Conservation (phyloP, 2,329 filamentous ascomycete species). For the Pyrenochaeta sp. region DNA sequence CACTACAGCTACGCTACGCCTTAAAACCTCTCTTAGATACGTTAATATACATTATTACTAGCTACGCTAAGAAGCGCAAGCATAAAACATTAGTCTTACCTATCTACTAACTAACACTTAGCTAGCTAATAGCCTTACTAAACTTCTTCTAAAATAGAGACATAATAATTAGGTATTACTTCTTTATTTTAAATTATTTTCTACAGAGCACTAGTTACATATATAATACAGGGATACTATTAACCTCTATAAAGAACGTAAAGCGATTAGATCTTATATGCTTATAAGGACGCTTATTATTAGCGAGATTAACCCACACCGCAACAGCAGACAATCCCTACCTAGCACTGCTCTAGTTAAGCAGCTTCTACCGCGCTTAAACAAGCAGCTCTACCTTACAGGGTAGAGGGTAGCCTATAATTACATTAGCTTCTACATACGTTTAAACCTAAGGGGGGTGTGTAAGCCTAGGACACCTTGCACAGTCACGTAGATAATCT, state of each 20-base stretch:
- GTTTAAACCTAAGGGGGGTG: background rate
- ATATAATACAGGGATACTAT: conserved; percentile 2
- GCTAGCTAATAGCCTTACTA: conserved; percentile 13
- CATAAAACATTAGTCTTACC: conserved; percentile 2
- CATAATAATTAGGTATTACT: conserved; percentile 2
- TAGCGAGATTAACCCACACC: conserved; percentile 4
- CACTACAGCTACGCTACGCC: background rate
- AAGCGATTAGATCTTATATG: conserved; percentile 5
- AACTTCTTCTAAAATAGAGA: conserved; percentile 1
- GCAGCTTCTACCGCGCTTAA: background rate
- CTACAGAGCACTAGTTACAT: conserved; percentile 1
- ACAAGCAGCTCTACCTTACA: conserved; percentile 3
- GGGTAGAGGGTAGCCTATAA: conserved; percentile 2
- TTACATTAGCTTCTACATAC: conserved; percentile 5
- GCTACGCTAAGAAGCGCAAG: conserved; percentile 12
- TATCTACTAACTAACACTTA: conserved; percentile 1
- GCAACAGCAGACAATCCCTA: background rate
- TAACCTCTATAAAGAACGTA: conserved; percentile 7
- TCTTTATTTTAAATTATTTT: conserved; percentile 3
- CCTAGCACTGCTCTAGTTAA: conserved; percentile 4
- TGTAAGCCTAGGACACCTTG: background rate
- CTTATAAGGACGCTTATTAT: conserved; percentile 5
- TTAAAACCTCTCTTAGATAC: conserved; percentile 16
- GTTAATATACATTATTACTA: conserved; percentile 12
- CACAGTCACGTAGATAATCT: background rate